Evolutionary conservation across 768 basidiomycete species (phyloP), one percentile per base, ranked within the genome.

Genomic region (Peribolospora baueri): DNA sequence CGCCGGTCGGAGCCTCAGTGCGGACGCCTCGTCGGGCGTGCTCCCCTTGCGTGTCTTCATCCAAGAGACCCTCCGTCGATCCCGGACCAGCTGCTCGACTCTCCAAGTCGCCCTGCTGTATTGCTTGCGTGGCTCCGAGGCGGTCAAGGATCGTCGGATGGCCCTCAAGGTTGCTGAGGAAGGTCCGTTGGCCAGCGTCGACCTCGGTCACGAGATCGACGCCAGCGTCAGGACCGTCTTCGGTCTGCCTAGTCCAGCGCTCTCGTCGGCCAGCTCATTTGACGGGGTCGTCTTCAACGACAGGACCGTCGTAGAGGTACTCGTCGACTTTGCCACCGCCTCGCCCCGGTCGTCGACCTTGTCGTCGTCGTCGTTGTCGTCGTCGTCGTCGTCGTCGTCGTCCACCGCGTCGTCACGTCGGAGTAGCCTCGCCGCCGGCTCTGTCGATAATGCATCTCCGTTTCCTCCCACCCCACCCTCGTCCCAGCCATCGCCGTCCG

Each of bases 31-130:
- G 11, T 39, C 5, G 4, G 11, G 56, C 64, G 5, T 63, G 67
- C 51, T 61, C 65, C 65, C 61, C 45, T 57, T 60, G 52, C 59
- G 75, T 59, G 72, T 74, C 4, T 91, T 91, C 62, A 83, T 91
- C 39, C 81, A 84, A 64, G 85, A 91, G 68, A 82, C 88, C 6
- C 73, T 91, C 10, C 75, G 83, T 52, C 80, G 87, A 43, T 87
- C 84, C 9, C 76, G 83, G 50, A 88, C 85, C 0, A 82, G 83
- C 4, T 82, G 80, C 47, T 76, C 74, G 48, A 82, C 86, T 3
- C 73, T 91, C 6, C 85, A 90, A 65, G 82, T 84, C 0, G 86
- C 87, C 0, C 69, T 86, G 0, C 85, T 86, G 65, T 90, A 88
- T 64, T 64, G 63, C 60, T 70, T 90, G 9, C 84, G 86, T 66